A percentile compares a stretch with the other conserved stretches of the same genome.
These are phyloP conservation scores for Linaria vulgaris DNA, from an alignment of 257 asterid species.

Conservation along the genomic window DNA sequence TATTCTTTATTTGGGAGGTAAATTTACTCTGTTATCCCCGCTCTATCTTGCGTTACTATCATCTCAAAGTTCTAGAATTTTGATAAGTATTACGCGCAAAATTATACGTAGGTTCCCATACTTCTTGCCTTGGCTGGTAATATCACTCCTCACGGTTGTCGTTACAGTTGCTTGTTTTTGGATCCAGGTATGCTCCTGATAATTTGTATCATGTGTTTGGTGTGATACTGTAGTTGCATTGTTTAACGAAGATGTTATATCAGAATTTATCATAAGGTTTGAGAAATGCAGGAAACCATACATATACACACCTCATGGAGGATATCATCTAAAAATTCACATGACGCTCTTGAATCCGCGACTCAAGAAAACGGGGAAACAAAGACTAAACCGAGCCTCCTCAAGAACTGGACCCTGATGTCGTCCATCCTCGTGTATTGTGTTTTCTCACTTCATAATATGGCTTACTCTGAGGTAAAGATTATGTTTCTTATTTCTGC, in stretches of 20 bases:
- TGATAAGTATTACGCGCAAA: too few relatives aligned
- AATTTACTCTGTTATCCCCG: too few relatives aligned
- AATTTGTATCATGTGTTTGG: too few relatives aligned
- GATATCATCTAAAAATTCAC: not conserved
- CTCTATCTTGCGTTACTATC: too few relatives aligned
- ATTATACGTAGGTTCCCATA: too few relatives aligned
- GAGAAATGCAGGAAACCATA: constrained; percentile 23
- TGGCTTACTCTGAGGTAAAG: constrained; percentile 79
- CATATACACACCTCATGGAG: constrained; percentile 3
- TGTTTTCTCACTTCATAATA: constrained; percentile 76
- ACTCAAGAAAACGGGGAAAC: constrained; percentile 24
- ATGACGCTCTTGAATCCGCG: constrained; percentile 33
- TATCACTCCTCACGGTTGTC: constrained; percentile 47
- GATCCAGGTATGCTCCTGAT: constrained; percentile 66
- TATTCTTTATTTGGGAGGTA: too few relatives aligned
- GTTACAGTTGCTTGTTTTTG: constrained; percentile 54
- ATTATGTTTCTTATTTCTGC: too few relatives aligned
- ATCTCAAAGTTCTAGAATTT: too few relatives aligned
- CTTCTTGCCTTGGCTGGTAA: constrained; percentile 67
- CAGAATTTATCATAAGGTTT: too few relatives aligned
- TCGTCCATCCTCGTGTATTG: constrained; percentile 72
- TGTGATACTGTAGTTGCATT: too few relatives aligned
- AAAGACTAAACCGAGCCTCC: constrained; percentile 42
- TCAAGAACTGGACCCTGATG: constrained; percentile 84
- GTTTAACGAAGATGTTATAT: too few relatives aligned